phyloP scores from a whole-genome alignment of 1,284 basidiomycete genomes.

The Apiotrichum domesticum region DNA sequence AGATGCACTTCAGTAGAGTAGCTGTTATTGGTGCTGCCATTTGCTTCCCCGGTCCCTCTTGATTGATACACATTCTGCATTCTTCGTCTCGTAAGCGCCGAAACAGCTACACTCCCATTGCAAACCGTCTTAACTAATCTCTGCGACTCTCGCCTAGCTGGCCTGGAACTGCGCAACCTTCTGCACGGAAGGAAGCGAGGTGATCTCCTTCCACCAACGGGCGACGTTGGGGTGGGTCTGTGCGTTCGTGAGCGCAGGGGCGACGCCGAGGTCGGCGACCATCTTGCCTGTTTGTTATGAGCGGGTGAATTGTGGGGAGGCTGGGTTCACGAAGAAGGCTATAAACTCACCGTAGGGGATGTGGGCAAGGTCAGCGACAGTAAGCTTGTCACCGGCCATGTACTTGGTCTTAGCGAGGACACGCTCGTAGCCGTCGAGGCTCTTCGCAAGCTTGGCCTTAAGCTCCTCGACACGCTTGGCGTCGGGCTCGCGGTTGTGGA shows the following conservation, averaged over 20 bases:
- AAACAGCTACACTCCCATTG: no score
- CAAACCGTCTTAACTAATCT: no score
- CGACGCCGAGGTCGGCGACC: conserved; percentile 11
- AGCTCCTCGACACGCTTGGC: conserved; percentile 35
- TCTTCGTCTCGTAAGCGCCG: no score
- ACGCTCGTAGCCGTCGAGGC: conserved; percentile 53
- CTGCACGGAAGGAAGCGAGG: conserved; percentile 17
- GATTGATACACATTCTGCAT: no score
- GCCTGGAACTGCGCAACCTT: background rate
- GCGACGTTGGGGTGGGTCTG: conserved; percentile 25
- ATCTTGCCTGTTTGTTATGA: background rate
- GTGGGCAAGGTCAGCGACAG: conserved; percentile 58
- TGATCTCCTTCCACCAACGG: conserved; percentile 30
- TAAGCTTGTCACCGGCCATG: conserved; percentile 53
- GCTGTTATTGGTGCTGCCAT: no score
- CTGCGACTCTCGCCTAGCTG: no score
- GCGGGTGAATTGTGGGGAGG: no score
- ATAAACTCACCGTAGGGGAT: conserved; percentile 48
- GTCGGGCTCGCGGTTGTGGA: conserved; percentile 28
- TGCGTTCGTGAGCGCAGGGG: conserved; percentile 24
- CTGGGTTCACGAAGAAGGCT: background rate
- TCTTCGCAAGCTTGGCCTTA: conserved; percentile 39
- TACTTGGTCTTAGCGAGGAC: conserved; percentile 55
- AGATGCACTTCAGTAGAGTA: no score
- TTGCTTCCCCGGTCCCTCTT: no score